These are phyloP conservation scores for Lasiodiplodia sp. DNA, from an alignment of 2,329 filamentous ascomycete species.

Conservation along the genomic window DNA sequence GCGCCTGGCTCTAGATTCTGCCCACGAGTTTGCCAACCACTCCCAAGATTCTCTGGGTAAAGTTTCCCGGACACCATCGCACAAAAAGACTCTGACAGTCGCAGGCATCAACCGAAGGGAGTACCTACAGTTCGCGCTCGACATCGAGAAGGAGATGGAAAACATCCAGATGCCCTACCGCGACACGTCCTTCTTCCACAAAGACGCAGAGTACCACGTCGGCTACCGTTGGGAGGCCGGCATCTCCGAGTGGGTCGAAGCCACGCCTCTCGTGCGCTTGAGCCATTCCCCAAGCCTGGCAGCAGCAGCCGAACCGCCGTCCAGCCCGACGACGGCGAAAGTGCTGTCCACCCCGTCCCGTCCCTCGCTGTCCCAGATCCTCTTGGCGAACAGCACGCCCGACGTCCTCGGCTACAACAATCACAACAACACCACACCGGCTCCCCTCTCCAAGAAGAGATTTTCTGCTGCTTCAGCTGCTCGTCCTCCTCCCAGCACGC, in stretches of 20 bases:
- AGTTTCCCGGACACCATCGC: neutral
- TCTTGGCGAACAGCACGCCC: neutral
- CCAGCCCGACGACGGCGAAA: neutral
- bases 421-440: neutral
- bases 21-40: constrained; percentile 45
- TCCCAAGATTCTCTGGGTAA: constrained; percentile 27
- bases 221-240: constrained; percentile 54
- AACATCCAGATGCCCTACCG: constrained; percentile 11
- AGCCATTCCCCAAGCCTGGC: no score
- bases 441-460: neutral
- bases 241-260: constrained; percentile 55
- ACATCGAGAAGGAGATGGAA: constrained; percentile 9
- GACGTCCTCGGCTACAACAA: neutral
- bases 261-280: constrained; percentile 41
- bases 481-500: neutral
- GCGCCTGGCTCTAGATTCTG: constrained; percentile 46
- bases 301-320: neutral
- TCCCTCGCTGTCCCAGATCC: constrained; percentile 13
- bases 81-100: neutral
- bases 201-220: constrained; percentile 3
- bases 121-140: neutral
- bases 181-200: constrained; percentile 3
- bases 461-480: neutral
- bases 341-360: neutral
- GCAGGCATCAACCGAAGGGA: neutral